phyloP scores from a whole-genome alignment of 2,329 filamentous ascomycete species.

The Pseudocercospora macadamiae region DNA sequence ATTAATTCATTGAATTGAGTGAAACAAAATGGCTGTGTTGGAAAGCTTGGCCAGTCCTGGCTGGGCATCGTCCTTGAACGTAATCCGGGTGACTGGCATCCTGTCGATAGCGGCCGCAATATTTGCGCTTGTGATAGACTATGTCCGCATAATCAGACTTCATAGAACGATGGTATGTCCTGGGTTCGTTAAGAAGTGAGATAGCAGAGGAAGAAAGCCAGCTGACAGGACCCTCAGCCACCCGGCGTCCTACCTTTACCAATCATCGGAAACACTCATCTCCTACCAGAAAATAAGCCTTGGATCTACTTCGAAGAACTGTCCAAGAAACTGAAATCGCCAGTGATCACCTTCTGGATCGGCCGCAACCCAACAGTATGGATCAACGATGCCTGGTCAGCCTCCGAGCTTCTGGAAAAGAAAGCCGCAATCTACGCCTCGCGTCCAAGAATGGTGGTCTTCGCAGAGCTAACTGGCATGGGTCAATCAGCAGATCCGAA shows the following conservation, averaged over 20 bases:
- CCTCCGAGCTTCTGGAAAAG: constrained; percentile 51
- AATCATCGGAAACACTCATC: constrained; percentile 48
- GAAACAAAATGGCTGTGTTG: neutral
- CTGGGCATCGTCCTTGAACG: neutral
- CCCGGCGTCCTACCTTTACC: constrained; percentile 52
- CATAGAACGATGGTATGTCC: constrained; percentile 26
- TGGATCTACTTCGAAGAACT: constrained; percentile 50
- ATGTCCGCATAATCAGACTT: constrained; percentile 26
- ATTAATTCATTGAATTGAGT: neutral
- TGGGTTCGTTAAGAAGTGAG: no score
- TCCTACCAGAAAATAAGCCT: constrained; percentile 40
- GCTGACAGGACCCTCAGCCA: constrained; percentile 35
- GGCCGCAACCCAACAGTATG: constrained; percentile 50
- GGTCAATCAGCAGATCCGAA: constrained; percentile 23
- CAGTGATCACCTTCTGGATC: constrained; percentile 55
- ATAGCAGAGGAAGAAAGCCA: neutral
- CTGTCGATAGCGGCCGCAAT: neutral
- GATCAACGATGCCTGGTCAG: constrained; percentile 50
- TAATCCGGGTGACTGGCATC: neutral
- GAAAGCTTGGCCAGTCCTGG: neutral
- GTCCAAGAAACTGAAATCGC: constrained; percentile 46
- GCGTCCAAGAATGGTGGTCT: constrained; percentile 49
- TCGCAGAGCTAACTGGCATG: constrained; percentile 37
- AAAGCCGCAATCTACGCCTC: constrained; percentile 50
- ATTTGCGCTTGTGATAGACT: constrained; percentile 21